Base-by-base conservation (phyloP, 306 rosid genomes). In the Vigna unguiculata region DNA sequence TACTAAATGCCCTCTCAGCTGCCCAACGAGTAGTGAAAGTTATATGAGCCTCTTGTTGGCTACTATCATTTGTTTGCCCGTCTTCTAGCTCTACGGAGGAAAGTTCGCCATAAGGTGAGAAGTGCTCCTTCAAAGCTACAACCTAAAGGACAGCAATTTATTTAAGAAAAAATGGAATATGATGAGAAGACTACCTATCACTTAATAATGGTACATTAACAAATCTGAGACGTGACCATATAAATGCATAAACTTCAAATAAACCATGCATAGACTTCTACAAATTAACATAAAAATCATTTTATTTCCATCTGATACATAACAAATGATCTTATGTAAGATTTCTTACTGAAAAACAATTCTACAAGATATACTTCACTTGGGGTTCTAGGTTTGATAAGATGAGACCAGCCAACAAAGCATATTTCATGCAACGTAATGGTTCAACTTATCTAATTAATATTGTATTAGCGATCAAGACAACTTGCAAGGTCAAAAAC, bases 51-150 rank as follows among this genome's bases (percentile, higher is more conserved):
- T 90, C 96, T 55, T 90, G 78, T 71, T 84, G 85, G 54, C 75
- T 54, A 65, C 71, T 24, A 45, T 80, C 86, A 77, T 71, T 21
- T 30, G 72, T 80, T 58, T 83, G 87, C 55, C 71, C 68, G 60
- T 79, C 86, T 82, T 86, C 94, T 53, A 93, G 74, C 78, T 87
- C 92, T 74, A 87, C 75, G 2, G 84, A 21, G 15, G 91, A 85
- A 74, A 90, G 82, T 59, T 93, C 96, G 8, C 94, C 97, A 9
- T 77, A 87, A 11, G 86, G 88, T 46, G 69, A 89, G 72, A 93
- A 91, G 84, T 93, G 98, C 70, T 90, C 92, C 87, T 87, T 91
- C 84, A 93, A 71, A 43, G 70, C 84, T 81, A 79, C 85, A 87
- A 81, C 94, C 98, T 93, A 62, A 46, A 81, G 77, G 19, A 60